Conservation (phyloP, 2,329 filamentous ascomycete species). For the Coniochaeta sp. region DNA sequence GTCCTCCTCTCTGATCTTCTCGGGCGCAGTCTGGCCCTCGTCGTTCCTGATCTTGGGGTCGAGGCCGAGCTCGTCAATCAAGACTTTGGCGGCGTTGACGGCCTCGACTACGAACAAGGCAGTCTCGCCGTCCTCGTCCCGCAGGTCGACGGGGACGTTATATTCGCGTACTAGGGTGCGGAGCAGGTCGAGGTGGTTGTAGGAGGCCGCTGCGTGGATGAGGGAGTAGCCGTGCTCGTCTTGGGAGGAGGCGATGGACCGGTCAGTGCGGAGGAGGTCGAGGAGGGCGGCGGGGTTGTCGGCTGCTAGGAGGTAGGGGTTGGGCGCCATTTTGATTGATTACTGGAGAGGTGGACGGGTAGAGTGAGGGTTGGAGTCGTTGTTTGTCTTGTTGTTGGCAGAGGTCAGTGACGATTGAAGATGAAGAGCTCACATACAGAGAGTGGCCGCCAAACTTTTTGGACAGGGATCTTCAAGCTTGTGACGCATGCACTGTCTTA, state of each 20-base stretch:
- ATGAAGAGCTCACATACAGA: neutral
- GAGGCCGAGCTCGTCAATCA: constrained; percentile 77
- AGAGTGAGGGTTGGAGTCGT: neutral
- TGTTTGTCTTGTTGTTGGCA: neutral
- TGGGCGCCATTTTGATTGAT: constrained; percentile 37
- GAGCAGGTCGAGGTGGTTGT: constrained; percentile 78
- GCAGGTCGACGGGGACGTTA: constrained; percentile 70
- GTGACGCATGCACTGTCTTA: neutral
- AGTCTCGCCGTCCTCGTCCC: constrained; percentile 88
- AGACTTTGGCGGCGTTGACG: constrained; percentile 64
- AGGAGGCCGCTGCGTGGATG: constrained; percentile 87
- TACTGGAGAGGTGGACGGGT: neutral
- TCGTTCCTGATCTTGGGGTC: constrained; percentile 59
- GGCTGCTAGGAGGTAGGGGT: constrained; percentile 70
- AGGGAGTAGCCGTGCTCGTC: constrained; percentile 93
- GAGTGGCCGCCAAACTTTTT: constrained; percentile 2
- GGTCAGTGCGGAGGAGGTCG: constrained; percentile 64
- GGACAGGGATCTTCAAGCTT: neutral
- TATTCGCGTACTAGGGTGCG: constrained; percentile 69
- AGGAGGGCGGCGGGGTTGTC: constrained; percentile 72
- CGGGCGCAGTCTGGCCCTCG: constrained; percentile 72
- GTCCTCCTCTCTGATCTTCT: constrained; percentile 69
- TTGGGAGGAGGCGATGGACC: constrained; percentile 69
- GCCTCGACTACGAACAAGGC: constrained; percentile 91
- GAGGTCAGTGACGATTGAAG: neutral